A percentile compares a stretch with the other conserved stretches of the same genome.
Evolutionary conservation across 1,284 basidiomycete genomes (phyloP).

Genomic region (Moesziomyces globuligerus): DNA sequence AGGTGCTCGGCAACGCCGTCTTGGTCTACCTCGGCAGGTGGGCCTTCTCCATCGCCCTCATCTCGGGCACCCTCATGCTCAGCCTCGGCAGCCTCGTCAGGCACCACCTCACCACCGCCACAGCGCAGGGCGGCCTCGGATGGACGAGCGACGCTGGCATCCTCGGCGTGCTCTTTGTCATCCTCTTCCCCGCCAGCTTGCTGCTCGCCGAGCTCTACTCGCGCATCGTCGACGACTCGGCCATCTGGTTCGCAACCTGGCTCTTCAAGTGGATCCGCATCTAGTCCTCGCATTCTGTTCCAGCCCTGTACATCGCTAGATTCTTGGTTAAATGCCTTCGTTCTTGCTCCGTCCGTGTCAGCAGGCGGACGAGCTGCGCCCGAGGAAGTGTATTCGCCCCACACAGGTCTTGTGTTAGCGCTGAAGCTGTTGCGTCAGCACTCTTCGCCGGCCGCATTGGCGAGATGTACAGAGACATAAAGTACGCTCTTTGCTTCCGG

Average conservation of each 20-base stretch:
- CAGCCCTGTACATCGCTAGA: not conserved
- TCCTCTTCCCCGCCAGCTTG: constrained; percentile 27
- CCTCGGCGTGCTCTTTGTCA: constrained; percentile 27
- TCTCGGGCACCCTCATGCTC: constrained; percentile 50
- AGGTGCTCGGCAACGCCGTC: constrained; percentile 10
- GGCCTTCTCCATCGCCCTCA: constrained; percentile 49
- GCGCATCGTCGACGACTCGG: constrained; percentile 36
- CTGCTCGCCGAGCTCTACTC: constrained; percentile 28
- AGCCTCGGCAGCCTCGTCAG: constrained; percentile 40
- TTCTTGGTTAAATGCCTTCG: not conserved
- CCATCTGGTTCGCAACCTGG: constrained; percentile 25
- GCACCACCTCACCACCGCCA: constrained; percentile 15
- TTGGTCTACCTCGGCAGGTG: constrained; percentile 42
- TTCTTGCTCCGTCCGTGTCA: no score
- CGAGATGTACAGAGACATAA: no score
- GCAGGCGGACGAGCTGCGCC: no score
- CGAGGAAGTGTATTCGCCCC: no score
- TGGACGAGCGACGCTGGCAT: constrained; percentile 24
- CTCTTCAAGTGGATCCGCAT: constrained; percentile 45
- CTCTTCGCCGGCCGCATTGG: no score
- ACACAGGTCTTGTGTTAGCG: no score
- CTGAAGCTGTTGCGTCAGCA: no score
- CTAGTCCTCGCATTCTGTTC: constrained; percentile 4
- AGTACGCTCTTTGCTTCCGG: no score
- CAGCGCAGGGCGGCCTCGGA: not conserved